Evolutionary conservation across 2,329 filamentous ascomycete genomes (phyloP), one percentile per base, ranked within the genome.

Genomic region (Alternaria gansuensis): DNA sequence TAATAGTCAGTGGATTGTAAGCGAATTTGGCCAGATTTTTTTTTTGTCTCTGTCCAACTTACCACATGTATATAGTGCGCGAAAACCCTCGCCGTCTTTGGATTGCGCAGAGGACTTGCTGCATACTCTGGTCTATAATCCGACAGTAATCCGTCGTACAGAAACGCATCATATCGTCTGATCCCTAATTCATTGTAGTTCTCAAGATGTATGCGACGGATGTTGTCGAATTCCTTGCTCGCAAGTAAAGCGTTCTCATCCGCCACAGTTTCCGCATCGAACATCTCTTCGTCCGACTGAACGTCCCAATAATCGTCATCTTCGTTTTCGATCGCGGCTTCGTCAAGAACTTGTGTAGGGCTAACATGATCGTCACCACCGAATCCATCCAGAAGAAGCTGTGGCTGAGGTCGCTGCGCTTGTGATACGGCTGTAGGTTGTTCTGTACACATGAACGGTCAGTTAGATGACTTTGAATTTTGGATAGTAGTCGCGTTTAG

Each of bases 41-140:
- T 1, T 23, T 21, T 4, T 28, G 26, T 28, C 26, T 21, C 11
- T 17, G 24, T 31, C 21, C 21, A n/a, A 67, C 68, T 62, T 63
- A 71, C 68, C 6, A 95, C 90, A 66, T 92, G 90, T 45, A 98
- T 88, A 75, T 97, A 98, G 77, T 98, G 93, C 75, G 90, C 90
- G 75, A 98, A 98, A 6, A 97, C 88, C 29, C 89, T 85, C 13
- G 92, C 89, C 10, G 92, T 94, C 63, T 90, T 88, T 3, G 87
- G 85, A 64, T 97, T 92, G 66, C 88, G 91, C 28, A 97, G 80
- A 31, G 95, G 93, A 37, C 80, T 84, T 9, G 82, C 82, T 50
- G 78, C 78, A 64, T 79, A 74, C 64, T 84, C 81, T 2, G 80
- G 75, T 34, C 74, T 75, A 60, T 84, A 84, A 4, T 74, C 68